Evolutionary conservation across 495 filamentous ascomycete genomes (phyloP).

Genomic region (Bathelium albidoporum): DNA sequence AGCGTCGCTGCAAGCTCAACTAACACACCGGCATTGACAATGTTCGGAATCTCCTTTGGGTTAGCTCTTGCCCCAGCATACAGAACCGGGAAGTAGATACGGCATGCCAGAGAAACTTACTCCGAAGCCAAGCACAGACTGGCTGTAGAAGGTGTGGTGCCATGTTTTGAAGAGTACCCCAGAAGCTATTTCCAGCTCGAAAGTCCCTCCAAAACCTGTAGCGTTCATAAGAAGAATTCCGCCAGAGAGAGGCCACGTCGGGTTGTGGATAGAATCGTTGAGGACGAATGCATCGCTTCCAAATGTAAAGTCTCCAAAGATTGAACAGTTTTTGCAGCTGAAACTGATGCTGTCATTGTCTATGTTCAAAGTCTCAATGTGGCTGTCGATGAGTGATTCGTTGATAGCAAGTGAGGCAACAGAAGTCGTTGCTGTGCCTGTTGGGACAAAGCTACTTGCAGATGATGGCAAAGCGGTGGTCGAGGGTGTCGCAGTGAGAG

Average conservation of each 20-base stretch:
- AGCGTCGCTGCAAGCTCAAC: neutral
- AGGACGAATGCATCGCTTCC: neutral
- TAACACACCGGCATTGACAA: neutral
- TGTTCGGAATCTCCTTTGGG: neutral
- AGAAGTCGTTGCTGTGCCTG: neutral
- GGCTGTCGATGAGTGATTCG: neutral
- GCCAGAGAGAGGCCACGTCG: neutral
- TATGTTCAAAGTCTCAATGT: neutral
- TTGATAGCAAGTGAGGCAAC: neutral
- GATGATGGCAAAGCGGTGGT: neutral
- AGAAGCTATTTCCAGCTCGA: neutral
- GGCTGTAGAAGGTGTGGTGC: neutral
- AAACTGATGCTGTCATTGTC: neutral
- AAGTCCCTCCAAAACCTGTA: neutral
- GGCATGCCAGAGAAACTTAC: no score
- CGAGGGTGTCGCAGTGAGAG: neutral
- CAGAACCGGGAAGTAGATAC: no score
- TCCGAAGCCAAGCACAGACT: neutral
- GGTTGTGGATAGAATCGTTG: neutral
- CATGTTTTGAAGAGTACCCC: neutral
- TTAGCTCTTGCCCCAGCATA: neutral
- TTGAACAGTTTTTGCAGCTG: neutral
- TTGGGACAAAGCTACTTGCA: neutral
- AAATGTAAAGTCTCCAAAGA: neutral
- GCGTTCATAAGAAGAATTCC: neutral